Evolutionary conservation across 768 basidiomycete genomes (phyloP), one percentile per base, ranked within the genome.

Genomic region (Antrodiella citrinella): DNA sequence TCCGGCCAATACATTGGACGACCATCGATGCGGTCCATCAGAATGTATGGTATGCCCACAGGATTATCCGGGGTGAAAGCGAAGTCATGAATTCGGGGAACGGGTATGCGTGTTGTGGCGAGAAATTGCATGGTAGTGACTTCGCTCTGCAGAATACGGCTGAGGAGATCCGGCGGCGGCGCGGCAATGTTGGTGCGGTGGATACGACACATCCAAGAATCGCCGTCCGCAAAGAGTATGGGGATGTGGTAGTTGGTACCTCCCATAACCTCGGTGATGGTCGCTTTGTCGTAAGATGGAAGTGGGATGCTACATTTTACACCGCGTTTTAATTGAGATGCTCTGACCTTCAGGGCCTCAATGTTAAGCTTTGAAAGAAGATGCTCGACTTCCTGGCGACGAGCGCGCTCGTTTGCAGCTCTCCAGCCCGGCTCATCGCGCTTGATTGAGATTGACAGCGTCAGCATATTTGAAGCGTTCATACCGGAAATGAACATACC

Each of bases 41-140:
- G 22, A 25, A 54, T 50, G 44, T 50, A 54, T 11, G 26, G 21
- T 13, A 49, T 35, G 18, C 49, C 48, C 3, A 50, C 45, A 2
- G 26, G 42, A 20, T 49, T 54, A 2, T 18, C 19, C 12, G 30
- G 12, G 12, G 26, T 24, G 10, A 35, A 12, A 13, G 25, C 49
- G 35, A 21, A 45, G 11, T 44, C 52, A 45, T 50, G 45, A 1
- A 54, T 45, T 19, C 20, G 7, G 18, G 52, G 52, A 21, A 50
- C 44, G 12, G 52, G 52, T 2, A 54, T 18, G 15, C 25, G 19
- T 13, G 35, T 45, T 12, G 26, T 22, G 13, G 26, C 24, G 13
- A 54, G 49, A 23, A 50, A 54, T 12, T 24, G 26, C 3, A 50
- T 35, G 4, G 52, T 54, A 4, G 52, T 44, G 5, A 47, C 49